Base-by-base conservation (phyloP, 164 flowering plant species). In the Tinospora cordifolia region DNA sequence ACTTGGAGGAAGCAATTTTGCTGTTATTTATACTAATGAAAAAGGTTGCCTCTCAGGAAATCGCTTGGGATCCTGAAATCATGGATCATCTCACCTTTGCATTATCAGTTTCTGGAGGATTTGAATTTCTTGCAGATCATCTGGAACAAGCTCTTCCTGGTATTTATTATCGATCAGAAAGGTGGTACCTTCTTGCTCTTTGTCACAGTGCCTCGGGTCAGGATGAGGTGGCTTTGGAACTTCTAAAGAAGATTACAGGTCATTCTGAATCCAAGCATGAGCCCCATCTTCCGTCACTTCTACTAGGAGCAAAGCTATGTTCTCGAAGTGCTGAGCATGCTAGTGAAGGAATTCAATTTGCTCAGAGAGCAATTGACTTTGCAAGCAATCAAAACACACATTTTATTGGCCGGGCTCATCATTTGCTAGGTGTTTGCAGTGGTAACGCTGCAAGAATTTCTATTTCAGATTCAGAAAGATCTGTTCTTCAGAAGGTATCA, bases 161-260 rank as follows among this genome's bases (percentile, higher is more conserved):
- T 41, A 70, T 79, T 13, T 90, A 88, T 65, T 72, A 65, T 65
- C 78, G 98, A 75, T 82, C 78, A 30, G 91, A 90, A 71, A 84
- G 98, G 68, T 95, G 98, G 99, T 88, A 89, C 77, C 67, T 86
- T 81, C 97, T 95, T 40, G 88, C 96, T 72, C 94, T 95, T 66
- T 95, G 99, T 81, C 90, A 90, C 73, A 78, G 86, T 78, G 88
- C 97, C 40, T 83, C 86, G 3, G 97, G 94, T 46, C 88, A 87
- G 75, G 78, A 78, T 79, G 86, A 89, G 59, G 80, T 76, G 25
- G 94, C 98, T 17, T 73, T 95, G 76, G 84, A 87, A 78, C 88
- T 95, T 73, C 65, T 92, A 54, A 87, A 78, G 79, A 90, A 85
- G 68, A 76, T 81, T 26, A 72, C 75, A 0, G 88, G 89, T 66